Evolutionary conservation across 2,329 filamentous ascomycete genomes (phyloP), one percentile per base, ranked within the genome.

Genomic region (Sarocladium brachiariae): DNA sequence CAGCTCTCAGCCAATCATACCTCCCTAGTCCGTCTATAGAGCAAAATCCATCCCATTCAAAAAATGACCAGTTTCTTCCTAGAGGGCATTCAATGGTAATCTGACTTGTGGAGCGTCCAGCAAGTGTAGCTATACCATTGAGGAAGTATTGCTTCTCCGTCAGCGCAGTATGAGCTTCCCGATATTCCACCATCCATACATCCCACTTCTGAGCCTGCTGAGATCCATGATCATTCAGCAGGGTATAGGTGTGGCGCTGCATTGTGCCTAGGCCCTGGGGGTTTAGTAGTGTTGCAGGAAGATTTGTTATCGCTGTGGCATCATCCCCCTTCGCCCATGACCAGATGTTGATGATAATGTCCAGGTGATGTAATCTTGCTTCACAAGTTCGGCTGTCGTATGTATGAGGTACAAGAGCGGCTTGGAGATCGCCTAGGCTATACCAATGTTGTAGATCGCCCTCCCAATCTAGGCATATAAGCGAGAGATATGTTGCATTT

Each of bases 401-500:
- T 37, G 14, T 41, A 41, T 52, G 35, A 4, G 34, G 50, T 11
- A 52, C 31, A 16, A 52, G 43, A 35, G 25, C 19, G 39, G 50
- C 50, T 52, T 37, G 23, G 14, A 52, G 50, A 37, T 52, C 34
- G 6, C 33, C 23, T 23, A 49, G 23, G 45, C 35, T 48, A 19
- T 48, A 43, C 16, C 49, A 23, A 37, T 49, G 33, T 34, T 43
- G 43, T 34, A 52, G 35, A 34, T 49, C 43, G n/a, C 43, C 50
- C 11, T 52, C 23, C 50, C 43, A 52, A 49, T 52, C 50, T 35
- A 52, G 49, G 35, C 50, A 52, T 37, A 52, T 45, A 34, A 52
- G 43, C 16, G 50, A 43, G 27, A 52, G 50, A 41, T 49, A 41
- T 21, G 49, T 35, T n/a, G 18, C 6, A n/a, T n/a, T n/a, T 6